Evolutionary conservation across 2,329 filamentous ascomycete species (phyloP), one percentile per base, ranked within the genome.

Genomic region (Rosellinia necatrix): DNA sequence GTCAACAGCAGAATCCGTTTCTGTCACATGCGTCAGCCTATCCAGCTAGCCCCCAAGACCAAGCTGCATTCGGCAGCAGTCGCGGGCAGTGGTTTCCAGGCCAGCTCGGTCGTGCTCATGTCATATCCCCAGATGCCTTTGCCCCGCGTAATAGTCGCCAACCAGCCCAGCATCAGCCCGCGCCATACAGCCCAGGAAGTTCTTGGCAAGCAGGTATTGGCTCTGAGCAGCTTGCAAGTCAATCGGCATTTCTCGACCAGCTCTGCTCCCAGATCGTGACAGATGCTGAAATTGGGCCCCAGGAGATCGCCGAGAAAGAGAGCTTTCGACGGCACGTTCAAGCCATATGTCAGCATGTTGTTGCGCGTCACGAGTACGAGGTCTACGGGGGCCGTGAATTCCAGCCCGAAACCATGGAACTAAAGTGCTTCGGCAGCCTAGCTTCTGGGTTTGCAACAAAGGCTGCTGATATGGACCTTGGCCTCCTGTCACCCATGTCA

Each of bases 391-490:
- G 73, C 4, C 56, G 59, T 0, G 73, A 80, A 7, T 85, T 89
- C 53, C 74, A 79, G 13, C 68, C 79, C 21, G 68, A 75, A 8
- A 82, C 81, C 48, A 81, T 93, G n/a, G 78, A 85, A 49, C 77
- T 96, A 12, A 85, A 85, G 64, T 91, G 88, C 66, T 96, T 94
- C 68, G 92, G 91, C 4, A 96, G 91, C 69, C 78, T 96, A 42
- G 83, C 84, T 17, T 92, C 91, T 10, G 92, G 92, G 0, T 96
- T 96, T 73, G 92, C 90, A 3, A 91, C 90, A 9, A 89, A 89
- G 65, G 85, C 86, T n/a, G 93, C 92, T 1, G 92, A 96, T 67
- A 91, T 96, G 88, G 92, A 97, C 71, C 81, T 96, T 25, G 89
- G 88, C 7, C 81, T 96, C 29, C 76, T 94, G 4, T 88, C 89